Percentiles rank a stretch among this genome's conserved stretches.
phyloP scores from a whole-genome alignment of 768 basidiomycete genomes.

The Sporobolomyces pararoseus region DNA sequence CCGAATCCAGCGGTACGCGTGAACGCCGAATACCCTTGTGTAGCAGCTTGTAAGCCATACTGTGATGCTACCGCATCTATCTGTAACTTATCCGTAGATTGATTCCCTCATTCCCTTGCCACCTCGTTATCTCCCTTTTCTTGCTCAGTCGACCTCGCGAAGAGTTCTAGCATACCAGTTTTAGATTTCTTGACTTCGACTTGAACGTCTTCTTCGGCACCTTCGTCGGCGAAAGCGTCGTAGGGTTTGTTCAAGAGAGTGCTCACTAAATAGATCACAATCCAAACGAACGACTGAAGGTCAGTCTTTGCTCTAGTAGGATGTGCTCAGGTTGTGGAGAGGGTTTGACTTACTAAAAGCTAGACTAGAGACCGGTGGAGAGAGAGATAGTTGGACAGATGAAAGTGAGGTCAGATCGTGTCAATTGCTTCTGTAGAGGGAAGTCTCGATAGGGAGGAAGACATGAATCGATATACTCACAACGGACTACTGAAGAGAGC shows the following conservation, averaged over 20 bases:
- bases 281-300: neutral
- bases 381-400: too few relatives aligned
- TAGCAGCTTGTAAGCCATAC: too few relatives aligned
- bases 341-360: slow-evolving; percentile 8
- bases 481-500: slow-evolving; percentile 6
- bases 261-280: slow-evolving; percentile 17
- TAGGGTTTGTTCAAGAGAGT: slow-evolving; percentile 44
- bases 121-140: neutral
- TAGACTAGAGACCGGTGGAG: neutral
- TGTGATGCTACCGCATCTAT: too few relatives aligned
- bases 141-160: neutral
- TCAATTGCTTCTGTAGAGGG: neutral
- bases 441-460: neutral
- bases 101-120: slow-evolving; percentile 7
- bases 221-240: slow-evolving; percentile 44
- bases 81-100: too few relatives aligned
- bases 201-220: slow-evolving; percentile 35
- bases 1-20: too few relatives aligned
- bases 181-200: slow-evolving; percentile 35
- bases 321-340: too few relatives aligned
- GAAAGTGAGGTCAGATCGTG: neutral
- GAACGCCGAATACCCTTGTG: too few relatives aligned
- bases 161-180: neutral
- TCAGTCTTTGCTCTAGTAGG: neutral
- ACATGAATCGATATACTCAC: neutral